phyloP scores from a whole-genome alignment of 1,284 basidiomycete species.

The Papiliotrema nemorosa region DNA sequence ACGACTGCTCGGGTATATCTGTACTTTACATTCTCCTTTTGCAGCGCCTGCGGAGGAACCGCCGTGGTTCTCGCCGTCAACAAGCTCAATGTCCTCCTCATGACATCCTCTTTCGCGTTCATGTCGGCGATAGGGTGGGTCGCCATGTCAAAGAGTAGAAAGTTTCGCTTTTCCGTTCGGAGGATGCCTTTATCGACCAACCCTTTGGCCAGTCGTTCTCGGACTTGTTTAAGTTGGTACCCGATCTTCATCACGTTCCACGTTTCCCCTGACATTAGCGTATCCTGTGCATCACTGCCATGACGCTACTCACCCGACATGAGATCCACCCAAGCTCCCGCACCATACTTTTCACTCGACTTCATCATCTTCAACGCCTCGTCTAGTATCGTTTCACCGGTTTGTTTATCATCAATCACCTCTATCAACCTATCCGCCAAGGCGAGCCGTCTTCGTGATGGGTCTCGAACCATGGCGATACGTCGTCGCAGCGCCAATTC shows the following conservation, averaged over 20 bases:
- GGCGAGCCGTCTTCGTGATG: conserved; percentile 69
- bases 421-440: conserved; percentile 82
- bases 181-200: conserved; percentile 94
- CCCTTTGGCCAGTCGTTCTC: conserved; percentile 93
- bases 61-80: conserved; percentile 80
- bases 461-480: conserved; percentile 82
- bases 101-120: conserved; percentile 77
- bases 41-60: conserved; percentile 65
- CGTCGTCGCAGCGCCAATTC: conserved; percentile 86
- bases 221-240: conserved; percentile 94
- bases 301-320: conserved; percentile 78
- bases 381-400: conserved; percentile 91
- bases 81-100: conserved; percentile 69
- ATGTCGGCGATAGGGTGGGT: conserved; percentile 92
- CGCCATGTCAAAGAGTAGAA: conserved; percentile 97
- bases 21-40: conserved; percentile 71
- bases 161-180: conserved; percentile 95
- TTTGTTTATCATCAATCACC: conserved; percentile 83
- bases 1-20: conserved; percentile 74
- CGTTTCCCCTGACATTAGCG: conserved; percentile 68
- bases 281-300: neutral
- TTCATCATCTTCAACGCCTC: conserved; percentile 95
- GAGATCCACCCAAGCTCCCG: conserved; percentile 89
- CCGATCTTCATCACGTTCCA: conserved; percentile 99
- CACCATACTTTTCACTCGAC: conserved; percentile 70